Conservation (phyloP, 2,329 filamentous ascomycete species). For the Trichoderma breve region DNA sequence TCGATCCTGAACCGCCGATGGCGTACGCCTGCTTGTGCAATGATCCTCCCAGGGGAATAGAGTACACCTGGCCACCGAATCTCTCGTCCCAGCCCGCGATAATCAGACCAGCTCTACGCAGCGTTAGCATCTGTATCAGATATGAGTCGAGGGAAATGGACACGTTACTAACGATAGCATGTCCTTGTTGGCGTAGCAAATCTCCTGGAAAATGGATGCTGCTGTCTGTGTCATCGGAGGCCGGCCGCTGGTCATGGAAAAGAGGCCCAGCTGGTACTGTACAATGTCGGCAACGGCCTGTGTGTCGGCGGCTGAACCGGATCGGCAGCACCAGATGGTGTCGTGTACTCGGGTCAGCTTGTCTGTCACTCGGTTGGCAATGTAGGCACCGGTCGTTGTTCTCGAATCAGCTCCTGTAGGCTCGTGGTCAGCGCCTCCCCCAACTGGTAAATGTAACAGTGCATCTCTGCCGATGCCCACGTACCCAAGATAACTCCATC, state of each 20-base stretch:
- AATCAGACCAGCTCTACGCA: slow-evolving; percentile 81
- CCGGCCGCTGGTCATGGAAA: slow-evolving; percentile 85
- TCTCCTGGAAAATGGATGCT: slow-evolving; percentile 93
- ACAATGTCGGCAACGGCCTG: slow-evolving; percentile 98
- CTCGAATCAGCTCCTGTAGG: slow-evolving; percentile 80
- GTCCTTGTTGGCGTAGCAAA: slow-evolving; percentile 98
- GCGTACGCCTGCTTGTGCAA: slow-evolving; percentile 96
- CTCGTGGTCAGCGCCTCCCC: slow-evolving; percentile 21
- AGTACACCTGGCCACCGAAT: slow-evolving; percentile 96
- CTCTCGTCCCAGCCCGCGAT: slow-evolving; percentile 97
- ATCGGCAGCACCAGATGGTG: slow-evolving; percentile 99
- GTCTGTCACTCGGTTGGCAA: slow-evolving; percentile 98
- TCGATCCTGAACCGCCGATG: slow-evolving; percentile 94
- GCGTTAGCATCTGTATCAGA: slow-evolving; percentile 21
- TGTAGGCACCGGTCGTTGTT: slow-evolving; percentile 97
- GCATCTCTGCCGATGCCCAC: slow-evolving; percentile 23
- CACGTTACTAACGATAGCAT: slow-evolving; percentile 66
- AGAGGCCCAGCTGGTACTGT: slow-evolving; percentile 91
- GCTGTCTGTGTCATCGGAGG: slow-evolving; percentile 91
- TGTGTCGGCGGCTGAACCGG: slow-evolving; percentile 94
- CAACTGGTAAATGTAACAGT: background rate
- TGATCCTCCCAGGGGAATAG: slow-evolving; percentile 91
- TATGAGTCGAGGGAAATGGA: background rate
- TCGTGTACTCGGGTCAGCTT: slow-evolving; percentile 98
- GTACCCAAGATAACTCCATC: slow-evolving; percentile 90